phyloP scores from a whole-genome alignment of 495 filamentous ascomycete genomes.

The Lasiosphaeria hispida region DNA sequence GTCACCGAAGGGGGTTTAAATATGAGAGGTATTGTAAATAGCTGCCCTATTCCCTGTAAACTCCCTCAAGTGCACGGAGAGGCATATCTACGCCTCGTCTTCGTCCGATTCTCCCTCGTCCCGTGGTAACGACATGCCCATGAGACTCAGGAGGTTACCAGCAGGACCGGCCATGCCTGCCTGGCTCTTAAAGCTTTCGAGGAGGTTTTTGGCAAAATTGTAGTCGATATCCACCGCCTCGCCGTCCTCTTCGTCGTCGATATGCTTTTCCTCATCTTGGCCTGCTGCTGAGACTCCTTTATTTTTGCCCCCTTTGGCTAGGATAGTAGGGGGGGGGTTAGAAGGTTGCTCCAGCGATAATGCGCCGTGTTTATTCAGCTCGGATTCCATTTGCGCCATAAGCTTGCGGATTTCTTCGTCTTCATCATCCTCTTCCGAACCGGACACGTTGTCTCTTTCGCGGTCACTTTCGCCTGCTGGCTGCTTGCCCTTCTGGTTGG shows the following conservation, averaged over 20 bases:
- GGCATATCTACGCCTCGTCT: background rate
- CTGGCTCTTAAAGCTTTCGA: constrained; percentile 91
- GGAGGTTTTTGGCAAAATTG: constrained; percentile 82
- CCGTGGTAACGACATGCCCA: constrained; percentile 77
- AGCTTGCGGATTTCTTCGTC: constrained; percentile 68
- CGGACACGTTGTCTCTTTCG: constrained; percentile 15
- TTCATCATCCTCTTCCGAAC: constrained; percentile 52
- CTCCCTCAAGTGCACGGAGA: no score
- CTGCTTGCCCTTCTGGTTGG: constrained; percentile 21
- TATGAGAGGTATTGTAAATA: no score
- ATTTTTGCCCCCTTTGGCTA: constrained; percentile 14
- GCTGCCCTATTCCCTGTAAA: no score
- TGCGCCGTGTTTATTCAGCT: constrained; percentile 74
- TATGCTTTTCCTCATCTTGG: constrained; percentile 7
- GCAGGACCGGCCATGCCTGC: constrained; percentile 79
- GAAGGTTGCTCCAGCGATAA: constrained; percentile 57
- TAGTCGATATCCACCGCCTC: constrained; percentile 73
- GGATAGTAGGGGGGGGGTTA: background rate
- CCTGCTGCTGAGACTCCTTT: background rate
- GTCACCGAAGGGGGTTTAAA: no score
- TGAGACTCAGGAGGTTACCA: constrained; percentile 78
- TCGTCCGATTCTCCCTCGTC: constrained; percentile 60
- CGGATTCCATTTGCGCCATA: constrained; percentile 74
- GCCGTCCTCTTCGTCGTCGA: constrained; percentile 33
- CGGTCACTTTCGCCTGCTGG: constrained; percentile 16